Conservation (phyloP, 495 filamentous ascomycete genomes). For the Talaromyces nanjingensis region DNA sequence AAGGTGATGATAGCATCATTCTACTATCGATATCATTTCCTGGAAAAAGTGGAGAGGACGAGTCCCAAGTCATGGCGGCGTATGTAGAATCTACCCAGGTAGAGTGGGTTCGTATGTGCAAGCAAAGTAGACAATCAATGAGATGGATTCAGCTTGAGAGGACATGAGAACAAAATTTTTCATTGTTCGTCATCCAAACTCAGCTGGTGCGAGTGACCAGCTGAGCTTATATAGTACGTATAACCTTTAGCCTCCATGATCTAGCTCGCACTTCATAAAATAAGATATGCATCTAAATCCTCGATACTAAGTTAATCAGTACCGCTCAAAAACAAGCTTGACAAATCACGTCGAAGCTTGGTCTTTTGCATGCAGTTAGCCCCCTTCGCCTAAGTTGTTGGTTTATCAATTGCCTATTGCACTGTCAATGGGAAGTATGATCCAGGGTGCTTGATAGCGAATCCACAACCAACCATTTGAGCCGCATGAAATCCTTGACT, state of each 20-base stretch:
- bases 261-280: not conserved
- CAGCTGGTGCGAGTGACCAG: not conserved
- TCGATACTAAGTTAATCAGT: not conserved
- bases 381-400: not conserved
- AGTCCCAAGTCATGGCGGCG: not conserved
- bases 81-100: not conserved
- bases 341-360: not conserved
- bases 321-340: not conserved
- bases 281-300: not conserved
- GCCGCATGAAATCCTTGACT: not conserved
- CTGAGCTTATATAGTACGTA: not conserved
- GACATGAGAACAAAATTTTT: not conserved
- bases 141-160: not conserved
- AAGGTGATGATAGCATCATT: constrained; percentile 1
- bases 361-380: not conserved
- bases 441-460: not conserved
- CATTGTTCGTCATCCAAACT: not conserved
- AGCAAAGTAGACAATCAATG: not conserved
- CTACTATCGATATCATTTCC: not conserved
- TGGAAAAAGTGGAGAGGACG: not conserved
- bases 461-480: not conserved
- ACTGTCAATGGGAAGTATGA: not conserved
- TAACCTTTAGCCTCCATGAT: not conserved
- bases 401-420: not conserved
- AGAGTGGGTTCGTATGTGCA: not conserved